A percentile compares a stretch with the other conserved stretches of the same genome.
phyloP scores from a whole-genome alignment of 345 rosid genomes.

The Euphorbia peplus region DNA sequence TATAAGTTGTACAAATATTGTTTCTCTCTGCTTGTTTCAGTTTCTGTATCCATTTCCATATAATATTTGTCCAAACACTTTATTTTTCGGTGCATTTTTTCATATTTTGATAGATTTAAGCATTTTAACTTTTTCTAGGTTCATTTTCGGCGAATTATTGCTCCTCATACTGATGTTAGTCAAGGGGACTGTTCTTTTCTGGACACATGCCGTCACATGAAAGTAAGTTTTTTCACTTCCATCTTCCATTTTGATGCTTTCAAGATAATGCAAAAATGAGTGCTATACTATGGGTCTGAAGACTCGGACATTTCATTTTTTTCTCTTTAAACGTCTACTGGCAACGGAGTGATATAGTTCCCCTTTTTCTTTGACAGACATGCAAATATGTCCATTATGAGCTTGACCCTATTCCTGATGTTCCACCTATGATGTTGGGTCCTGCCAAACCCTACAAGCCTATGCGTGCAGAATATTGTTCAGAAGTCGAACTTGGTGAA shows the following conservation, averaged over 20 bases:
- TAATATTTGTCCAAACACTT: background rate
- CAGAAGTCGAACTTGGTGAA: slow-evolving; percentile 95
- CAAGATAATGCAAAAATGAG: background rate
- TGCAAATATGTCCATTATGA: slow-evolving; percentile 98
- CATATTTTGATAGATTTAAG: background rate
- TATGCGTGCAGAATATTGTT: slow-evolving; percentile 92
- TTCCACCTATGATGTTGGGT: slow-evolving; percentile 50
- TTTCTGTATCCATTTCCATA: too few species aligned
- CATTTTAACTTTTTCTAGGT: slow-evolving; percentile 47
- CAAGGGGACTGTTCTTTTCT: slow-evolving; percentile 99
- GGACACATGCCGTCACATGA: slow-evolving; percentile 99
- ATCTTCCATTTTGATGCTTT: slow-evolving; percentile 6
- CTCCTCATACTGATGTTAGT: slow-evolving; percentile 88
- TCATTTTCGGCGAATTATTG: slow-evolving; percentile 88
- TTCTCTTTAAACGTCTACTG: background rate
- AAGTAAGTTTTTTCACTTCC: slow-evolving; percentile 43
- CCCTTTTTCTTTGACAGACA: slow-evolving; percentile 47
- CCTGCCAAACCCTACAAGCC: slow-evolving; percentile 72
- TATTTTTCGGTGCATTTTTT: background rate
- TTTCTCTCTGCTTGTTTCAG: too few species aligned
- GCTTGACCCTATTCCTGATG: slow-evolving; percentile 85
- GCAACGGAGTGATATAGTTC: background rate
- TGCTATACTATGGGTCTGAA: background rate
- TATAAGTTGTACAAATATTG: too few species aligned
- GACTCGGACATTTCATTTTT: background rate